Conservation (phyloP, 306 rosid species). For the Pyrus bretschneideri region DNA sequence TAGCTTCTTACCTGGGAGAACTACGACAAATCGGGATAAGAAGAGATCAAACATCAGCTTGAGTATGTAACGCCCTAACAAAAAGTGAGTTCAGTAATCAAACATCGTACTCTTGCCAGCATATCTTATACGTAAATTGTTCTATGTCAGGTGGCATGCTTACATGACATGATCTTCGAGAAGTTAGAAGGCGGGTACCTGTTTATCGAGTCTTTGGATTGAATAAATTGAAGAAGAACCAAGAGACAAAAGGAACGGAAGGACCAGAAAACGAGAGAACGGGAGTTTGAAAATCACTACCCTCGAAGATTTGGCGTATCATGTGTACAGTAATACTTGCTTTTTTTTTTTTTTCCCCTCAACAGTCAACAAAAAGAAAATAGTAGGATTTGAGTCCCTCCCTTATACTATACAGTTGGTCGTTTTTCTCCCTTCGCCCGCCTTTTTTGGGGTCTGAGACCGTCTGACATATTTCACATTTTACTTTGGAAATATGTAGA, state of each 20-base stretch:
- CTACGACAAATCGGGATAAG: constrained; percentile 42
- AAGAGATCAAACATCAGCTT: constrained; percentile 35
- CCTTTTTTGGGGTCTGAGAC: constrained; percentile 13
- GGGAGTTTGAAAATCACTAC: background rate
- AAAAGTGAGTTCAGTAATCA: too few species aligned
- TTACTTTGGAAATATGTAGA: background rate
- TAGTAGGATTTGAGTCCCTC: constrained; percentile 8
- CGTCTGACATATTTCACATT: background rate
- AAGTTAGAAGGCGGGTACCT: background rate
- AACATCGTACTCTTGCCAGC: too few species aligned
- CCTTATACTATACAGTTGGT: constrained; percentile 10
- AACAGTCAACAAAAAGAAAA: background rate
- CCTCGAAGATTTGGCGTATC: constrained; percentile 3
- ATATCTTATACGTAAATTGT: background rate
- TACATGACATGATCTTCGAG: background rate
- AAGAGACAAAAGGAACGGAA: background rate
- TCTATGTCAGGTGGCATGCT: background rate
- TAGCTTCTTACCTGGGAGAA: constrained; percentile 63
- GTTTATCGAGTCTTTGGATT: background rate
- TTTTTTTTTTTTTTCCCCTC: constrained; percentile 5
- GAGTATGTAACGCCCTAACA: constrained; percentile 17
- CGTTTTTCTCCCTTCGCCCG: constrained; percentile 15
- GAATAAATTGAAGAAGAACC: background rate
- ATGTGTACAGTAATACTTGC: constrained; percentile 42
- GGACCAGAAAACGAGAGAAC: background rate